Conservation (phyloP, 345 rosid genomes). For the Hypericum perforatum region DNA sequence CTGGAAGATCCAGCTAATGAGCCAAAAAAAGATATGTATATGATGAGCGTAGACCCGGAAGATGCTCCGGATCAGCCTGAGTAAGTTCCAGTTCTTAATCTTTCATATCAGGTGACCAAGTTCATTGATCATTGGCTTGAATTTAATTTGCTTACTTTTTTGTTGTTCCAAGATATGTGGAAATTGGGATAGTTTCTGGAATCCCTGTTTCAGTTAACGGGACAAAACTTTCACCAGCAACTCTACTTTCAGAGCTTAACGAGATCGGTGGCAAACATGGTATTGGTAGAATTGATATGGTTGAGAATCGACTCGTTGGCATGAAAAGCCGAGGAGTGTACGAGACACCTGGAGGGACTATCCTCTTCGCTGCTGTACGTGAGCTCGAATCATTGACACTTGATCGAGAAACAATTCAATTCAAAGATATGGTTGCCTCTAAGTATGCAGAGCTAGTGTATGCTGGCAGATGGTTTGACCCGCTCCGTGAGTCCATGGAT, state of each 20-base stretch:
- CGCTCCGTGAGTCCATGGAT: slow-evolving; percentile 68
- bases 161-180: slow-evolving; percentile 34
- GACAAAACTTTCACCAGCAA: slow-evolving; percentile 57
- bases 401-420: slow-evolving; percentile 72
- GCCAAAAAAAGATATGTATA: slow-evolving; percentile 88
- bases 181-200: slow-evolving; percentile 65
- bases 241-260: slow-evolving; percentile 61
- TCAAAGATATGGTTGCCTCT: slow-evolving; percentile 65
- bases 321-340: slow-evolving; percentile 97
- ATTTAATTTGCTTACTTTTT: neutral
- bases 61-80: slow-evolving; percentile 76
- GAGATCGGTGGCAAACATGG: slow-evolving; percentile 77
- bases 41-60: slow-evolving; percentile 86
- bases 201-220: slow-evolving; percentile 69
- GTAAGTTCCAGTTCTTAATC: slow-evolving; percentile 28
- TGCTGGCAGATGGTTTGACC: slow-evolving; percentile 96
- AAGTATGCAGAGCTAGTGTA: slow-evolving; percentile 87
- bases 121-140: neutral
- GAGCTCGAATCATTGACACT: slow-evolving; percentile 82
- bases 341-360: slow-evolving; percentile 95
- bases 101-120: neutral
- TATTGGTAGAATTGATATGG: slow-evolving; percentile 81
- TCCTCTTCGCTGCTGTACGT: slow-evolving; percentile 62
- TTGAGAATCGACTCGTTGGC: slow-evolving; percentile 86
- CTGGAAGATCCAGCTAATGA: slow-evolving; percentile 90